phyloP scores from a whole-genome alignment of 2,329 filamentous ascomycete genomes.

The Basipetospora sp. region DNA sequence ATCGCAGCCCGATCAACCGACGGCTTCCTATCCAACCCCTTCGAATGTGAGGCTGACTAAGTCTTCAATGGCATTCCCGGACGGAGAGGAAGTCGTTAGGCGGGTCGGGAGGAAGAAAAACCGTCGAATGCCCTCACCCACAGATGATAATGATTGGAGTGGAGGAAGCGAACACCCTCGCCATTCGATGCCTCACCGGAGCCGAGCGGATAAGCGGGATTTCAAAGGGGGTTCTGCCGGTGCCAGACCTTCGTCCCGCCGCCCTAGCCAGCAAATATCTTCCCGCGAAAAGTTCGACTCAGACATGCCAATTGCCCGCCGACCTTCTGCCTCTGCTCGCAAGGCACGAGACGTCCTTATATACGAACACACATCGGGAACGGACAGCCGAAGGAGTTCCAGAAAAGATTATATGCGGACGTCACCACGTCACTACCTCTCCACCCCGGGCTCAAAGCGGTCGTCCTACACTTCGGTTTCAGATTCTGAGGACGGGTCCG shows the following conservation, averaged over 20 bases:
- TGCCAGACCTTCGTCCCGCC: slow-evolving; percentile 16
- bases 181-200: slow-evolving; percentile 22
- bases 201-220: slow-evolving; percentile 9
- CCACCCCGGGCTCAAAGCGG: slow-evolving; percentile 21
- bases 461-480: slow-evolving; percentile 22
- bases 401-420: slow-evolving; percentile 18
- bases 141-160: slow-evolving; percentile 18
- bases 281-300: slow-evolving; percentile 4
- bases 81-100: slow-evolving; percentile 10
- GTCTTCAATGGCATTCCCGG: slow-evolving; percentile 10
- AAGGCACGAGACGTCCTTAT: slow-evolving; percentile 1
- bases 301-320: slow-evolving; percentile 3
- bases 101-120: slow-evolving; percentile 7
- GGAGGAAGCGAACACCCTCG: slow-evolving; percentile 13
- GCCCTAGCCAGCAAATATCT: slow-evolving; percentile 9
- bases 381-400: slow-evolving; percentile 16
- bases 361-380: slow-evolving; percentile 10
- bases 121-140: slow-evolving; percentile 11
- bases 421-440: slow-evolving; percentile 22
- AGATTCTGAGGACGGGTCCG: slow-evolving; percentile 26
- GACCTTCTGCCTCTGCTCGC: neutral
- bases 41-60: slow-evolving; percentile 7
- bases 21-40: slow-evolving; percentile 2
- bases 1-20: neutral
- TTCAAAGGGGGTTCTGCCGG: slow-evolving; percentile 18